Base-by-base conservation (phyloP, 1,284 basidiomycete genomes). In the Apiotrichum mycotoxinovorans region DNA sequence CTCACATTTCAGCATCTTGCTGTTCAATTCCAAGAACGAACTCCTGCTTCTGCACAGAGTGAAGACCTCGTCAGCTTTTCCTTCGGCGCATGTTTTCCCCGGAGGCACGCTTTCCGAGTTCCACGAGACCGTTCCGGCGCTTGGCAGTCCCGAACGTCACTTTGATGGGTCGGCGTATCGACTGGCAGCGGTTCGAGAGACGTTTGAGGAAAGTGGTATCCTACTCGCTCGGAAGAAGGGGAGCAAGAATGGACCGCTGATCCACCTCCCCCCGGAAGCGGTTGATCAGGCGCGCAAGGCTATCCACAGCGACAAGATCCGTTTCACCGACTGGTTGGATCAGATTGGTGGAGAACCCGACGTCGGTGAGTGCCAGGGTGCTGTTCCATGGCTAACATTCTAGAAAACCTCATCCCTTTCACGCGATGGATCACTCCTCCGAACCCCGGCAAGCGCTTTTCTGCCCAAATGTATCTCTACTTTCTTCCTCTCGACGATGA, bases 391-490 rank as follows among this genome's bases (percentile, higher is more conserved):
- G 33, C 50, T 55, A 4, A 34, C 26, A 0, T 15, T n/a, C n/a
- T 49, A 61, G 60, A 53, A 23, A 54, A 51, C 15, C 54, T 61
- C 26, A 46, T 61, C 15, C 56, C 60, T 2, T 61, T 61, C 40
- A 61, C 60, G 38, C 56, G 60, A 23, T 61, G 60, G 60, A 58
- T 61, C 26, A 61, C 60, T 18, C 60, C 60, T 9, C 46, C 51
- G 3, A 38, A 47, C 11, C 42, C 47, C 5, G 53, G 49, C 12
- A 61, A 53, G 22, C 60, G 60, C 42, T 62, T 58, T 54, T 58
- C 56, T 35, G 56, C 57, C 10, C 60, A 62, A 44, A 62, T 62
- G 60, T 62, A 62, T 56, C 56, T 62, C 42, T 62, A 62, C 51
- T 44, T 62, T 22, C 60, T 62, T 3, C 60, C 60, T 1, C 42